A percentile compares a stretch with the other conserved stretches of the same genome.
Evolutionary conservation across 164 flowering plant species (phyloP).

Genomic region (Paratinospora sagittata): DNA sequence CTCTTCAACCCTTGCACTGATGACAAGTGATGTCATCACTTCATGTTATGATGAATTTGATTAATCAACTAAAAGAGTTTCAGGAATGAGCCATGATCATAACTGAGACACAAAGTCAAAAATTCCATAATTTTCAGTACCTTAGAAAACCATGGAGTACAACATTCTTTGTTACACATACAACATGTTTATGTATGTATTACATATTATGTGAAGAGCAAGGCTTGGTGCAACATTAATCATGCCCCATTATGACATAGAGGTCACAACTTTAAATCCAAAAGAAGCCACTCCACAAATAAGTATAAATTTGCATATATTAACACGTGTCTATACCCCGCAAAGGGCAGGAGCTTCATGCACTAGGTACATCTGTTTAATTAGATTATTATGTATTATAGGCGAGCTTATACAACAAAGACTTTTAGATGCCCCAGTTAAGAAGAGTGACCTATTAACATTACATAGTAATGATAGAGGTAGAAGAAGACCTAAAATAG

Average conservation of each 20-base stretch:
- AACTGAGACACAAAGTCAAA: background rate
- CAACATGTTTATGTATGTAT: background rate
- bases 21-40: background rate
- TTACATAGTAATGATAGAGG: too few relatives aligned
- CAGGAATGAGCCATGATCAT: background rate
- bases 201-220: background rate
- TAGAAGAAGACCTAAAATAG: too few relatives aligned
- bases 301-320: too few relatives aligned
- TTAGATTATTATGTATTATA: too few relatives aligned
- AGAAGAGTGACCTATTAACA: too few relatives aligned
- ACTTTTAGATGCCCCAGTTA: too few relatives aligned
- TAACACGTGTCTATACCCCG: too few relatives aligned
- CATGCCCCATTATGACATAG: background rate
- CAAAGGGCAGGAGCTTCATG: too few relatives aligned
- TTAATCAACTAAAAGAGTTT: background rate
- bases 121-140: background rate
- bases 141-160: background rate
- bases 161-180: background rate
- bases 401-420: too few relatives aligned
- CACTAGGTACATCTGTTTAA: too few relatives aligned
- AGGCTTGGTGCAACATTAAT: background rate
- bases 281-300: background rate
- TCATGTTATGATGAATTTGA: background rate
- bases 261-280: background rate
- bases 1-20: background rate